Evolutionary conservation across 1,284 basidiomycete genomes (phyloP).

Genomic region (Irpex rosettiformis): DNA sequence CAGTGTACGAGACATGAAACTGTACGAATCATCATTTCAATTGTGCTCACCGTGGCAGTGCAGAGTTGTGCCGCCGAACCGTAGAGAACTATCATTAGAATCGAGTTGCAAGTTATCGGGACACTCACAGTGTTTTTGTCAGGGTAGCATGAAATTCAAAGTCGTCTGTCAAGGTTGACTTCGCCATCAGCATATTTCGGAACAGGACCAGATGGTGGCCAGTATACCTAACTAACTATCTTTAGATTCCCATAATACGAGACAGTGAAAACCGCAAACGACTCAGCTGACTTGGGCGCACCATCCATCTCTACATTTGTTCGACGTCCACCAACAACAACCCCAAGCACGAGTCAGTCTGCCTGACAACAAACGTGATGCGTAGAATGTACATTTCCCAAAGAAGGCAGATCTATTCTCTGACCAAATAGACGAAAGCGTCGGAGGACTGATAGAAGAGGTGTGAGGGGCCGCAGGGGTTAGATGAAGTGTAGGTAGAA

Average conservation of each 20-base stretch:
- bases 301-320: background rate
- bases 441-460: background rate
- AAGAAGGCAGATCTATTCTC: background rate
- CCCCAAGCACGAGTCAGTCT: background rate
- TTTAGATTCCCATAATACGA: background rate
- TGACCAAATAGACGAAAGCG: background rate
- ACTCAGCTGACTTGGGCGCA: background rate
- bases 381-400: background rate
- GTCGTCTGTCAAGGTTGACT: background rate
- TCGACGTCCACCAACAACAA: background rate
- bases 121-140: background rate
- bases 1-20: background rate
- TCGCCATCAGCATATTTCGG: background rate
- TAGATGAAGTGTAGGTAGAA: too few relatives aligned
- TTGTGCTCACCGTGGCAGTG: background rate
- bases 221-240: background rate
- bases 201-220: too few relatives aligned
- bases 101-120: background rate
- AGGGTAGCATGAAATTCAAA: background rate
- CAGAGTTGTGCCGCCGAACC: too few relatives aligned
- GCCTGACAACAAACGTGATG: background rate
- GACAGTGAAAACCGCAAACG: background rate
- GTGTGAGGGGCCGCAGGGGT: too few relatives aligned
- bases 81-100: too few relatives aligned
- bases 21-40: background rate